A percentile compares a stretch with the other conserved stretches of the same genome.
These are phyloP conservation scores for Populus trichocarpa DNA, from an alignment of 441 rosid species.

Conservation along the genomic window DNA sequence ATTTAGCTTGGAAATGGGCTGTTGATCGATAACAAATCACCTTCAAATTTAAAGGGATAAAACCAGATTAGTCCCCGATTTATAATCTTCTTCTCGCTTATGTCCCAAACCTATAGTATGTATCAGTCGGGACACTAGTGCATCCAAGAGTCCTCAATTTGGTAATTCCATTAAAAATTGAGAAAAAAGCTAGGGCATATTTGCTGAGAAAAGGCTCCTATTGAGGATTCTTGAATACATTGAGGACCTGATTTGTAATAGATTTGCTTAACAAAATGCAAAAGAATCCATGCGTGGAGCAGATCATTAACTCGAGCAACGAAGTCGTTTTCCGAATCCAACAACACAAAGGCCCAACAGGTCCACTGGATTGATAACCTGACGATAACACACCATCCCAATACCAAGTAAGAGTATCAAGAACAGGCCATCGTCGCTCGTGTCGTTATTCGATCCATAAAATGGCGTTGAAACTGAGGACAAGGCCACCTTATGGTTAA, in stretches of 20 bases:
- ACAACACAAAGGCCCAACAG: background rate
- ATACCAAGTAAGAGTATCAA: too few relatives aligned
- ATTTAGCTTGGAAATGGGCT: background rate
- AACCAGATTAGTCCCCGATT: background rate
- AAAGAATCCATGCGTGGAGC: too few relatives aligned
- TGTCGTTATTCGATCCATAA: too few relatives aligned
- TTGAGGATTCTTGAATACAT: background rate
- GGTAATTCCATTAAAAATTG: background rate
- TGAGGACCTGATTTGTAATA: background rate
- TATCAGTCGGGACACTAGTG: background rate
- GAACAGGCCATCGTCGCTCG: too few relatives aligned
- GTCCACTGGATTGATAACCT: background rate
- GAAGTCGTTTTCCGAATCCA: too few relatives aligned
- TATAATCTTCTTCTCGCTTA: background rate
- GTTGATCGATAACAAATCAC: too few relatives aligned
- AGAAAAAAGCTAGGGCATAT: background rate
- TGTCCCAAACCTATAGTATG: background rate
- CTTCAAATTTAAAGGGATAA: background rate
- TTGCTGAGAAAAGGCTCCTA: too few relatives aligned
- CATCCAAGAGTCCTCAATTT: background rate
- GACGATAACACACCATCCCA: background rate
- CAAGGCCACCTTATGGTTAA: too few relatives aligned
- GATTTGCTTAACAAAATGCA: background rate
- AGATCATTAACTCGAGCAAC: too few relatives aligned
- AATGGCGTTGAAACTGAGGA: too few relatives aligned